phyloP scores from a whole-genome alignment of 2,329 filamentous ascomycete species.

The Mariannaea sp. region DNA sequence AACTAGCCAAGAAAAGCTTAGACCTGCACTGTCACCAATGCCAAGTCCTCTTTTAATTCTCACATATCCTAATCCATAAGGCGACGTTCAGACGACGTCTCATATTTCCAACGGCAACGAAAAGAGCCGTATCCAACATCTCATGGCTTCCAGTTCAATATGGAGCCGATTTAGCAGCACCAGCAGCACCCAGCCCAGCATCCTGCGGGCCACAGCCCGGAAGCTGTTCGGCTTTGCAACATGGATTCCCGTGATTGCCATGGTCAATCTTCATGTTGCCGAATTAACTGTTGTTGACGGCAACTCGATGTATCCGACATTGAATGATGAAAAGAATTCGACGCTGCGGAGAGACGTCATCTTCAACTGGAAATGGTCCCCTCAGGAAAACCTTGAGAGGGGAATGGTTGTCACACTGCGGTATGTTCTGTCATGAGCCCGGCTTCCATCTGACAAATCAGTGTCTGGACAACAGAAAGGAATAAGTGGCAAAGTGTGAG shows the following conservation, averaged over 20 bases:
- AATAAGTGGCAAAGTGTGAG: neutral
- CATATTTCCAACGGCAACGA: neutral
- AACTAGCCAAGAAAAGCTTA: conserved; percentile 35
- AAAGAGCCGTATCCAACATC: conserved; percentile 1
- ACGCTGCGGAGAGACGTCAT: conserved; percentile 60
- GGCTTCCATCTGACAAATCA: neutral
- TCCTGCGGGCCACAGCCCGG: conserved; percentile 45
- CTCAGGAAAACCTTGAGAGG: conserved; percentile 62
- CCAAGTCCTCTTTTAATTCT: neutral
- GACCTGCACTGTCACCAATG: conserved; percentile 11
- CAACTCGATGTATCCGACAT: conserved; percentile 75
- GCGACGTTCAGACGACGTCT: conserved; percentile 11
- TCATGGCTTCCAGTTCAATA: conserved; percentile 44
- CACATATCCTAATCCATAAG: conserved; percentile 15
- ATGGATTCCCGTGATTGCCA: conserved; percentile 66
- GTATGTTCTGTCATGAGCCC: conserved; percentile 46
- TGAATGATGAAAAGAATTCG: conserved; percentile 69
- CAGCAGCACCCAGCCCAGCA: conserved; percentile 31
- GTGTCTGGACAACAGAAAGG: neutral
- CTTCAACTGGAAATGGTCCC: conserved; percentile 62
- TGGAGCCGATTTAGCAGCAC: conserved; percentile 44
- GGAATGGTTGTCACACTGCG: conserved; percentile 78
- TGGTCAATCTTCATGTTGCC: conserved; percentile 65
- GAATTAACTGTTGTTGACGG: conserved; percentile 63
- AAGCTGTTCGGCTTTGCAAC: conserved; percentile 59